These are phyloP conservation scores for Aspergillus ochraceus DNA, from an alignment of 2,329 filamentous ascomycete genomes.

Conservation along the genomic window DNA sequence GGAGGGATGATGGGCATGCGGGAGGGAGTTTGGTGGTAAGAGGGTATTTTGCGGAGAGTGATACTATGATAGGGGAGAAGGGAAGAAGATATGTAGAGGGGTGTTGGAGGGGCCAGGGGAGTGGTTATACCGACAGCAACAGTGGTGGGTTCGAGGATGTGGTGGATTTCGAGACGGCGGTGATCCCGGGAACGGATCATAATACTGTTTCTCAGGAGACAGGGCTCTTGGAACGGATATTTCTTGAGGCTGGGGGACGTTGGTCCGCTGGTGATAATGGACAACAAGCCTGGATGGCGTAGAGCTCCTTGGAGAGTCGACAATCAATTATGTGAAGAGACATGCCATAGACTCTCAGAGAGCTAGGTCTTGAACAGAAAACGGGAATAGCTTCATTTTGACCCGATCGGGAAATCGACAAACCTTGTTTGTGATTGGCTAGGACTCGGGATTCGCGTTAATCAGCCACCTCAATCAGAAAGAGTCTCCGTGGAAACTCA, in stretches of 20 bases:
- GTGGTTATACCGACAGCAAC: background rate
- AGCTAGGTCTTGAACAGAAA: no score
- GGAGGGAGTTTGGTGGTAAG: background rate
- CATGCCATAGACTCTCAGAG: background rate
- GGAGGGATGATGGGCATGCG: constrained; percentile 31
- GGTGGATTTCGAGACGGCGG: constrained; percentile 35
- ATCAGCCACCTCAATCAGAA: background rate
- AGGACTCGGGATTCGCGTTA: background rate
- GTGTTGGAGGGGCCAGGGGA: constrained; percentile 35
- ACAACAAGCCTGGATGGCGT: no score
- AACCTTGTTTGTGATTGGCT: background rate
- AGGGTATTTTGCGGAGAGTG: background rate
- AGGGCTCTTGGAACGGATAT: constrained; percentile 19
- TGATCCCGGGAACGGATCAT: constrained; percentile 40
- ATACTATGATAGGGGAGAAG: background rate
- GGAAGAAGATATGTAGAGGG: constrained; percentile 41
- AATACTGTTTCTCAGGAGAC: constrained; percentile 30
- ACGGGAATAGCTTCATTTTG: background rate
- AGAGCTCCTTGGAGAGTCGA: no score
- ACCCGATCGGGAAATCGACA: background rate
- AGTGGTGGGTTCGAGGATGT: constrained; percentile 24
- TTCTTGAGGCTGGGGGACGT: background rate
- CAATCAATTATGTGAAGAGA: background rate
- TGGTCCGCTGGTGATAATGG: no score
- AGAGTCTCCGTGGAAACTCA: background rate